A percentile compares a stretch with the other conserved stretches of the same genome.
Conservation (phyloP, 2,329 filamentous ascomycete species). For the Grosmannia serpens region DNA sequence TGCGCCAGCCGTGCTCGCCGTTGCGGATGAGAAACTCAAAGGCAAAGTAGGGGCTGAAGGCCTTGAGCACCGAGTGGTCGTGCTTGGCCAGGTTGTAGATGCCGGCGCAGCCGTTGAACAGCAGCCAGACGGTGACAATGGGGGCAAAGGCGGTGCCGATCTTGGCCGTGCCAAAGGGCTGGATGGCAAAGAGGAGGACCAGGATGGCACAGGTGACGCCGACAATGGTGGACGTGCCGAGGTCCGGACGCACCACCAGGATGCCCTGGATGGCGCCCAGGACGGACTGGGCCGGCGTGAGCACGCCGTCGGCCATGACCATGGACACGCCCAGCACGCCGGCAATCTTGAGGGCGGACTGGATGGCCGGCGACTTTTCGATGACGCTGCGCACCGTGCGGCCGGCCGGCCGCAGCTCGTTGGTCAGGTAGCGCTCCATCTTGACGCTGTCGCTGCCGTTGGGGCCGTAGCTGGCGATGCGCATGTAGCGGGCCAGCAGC, state of each 20-base stretch:
- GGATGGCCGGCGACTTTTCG: slow-evolving; percentile 42
- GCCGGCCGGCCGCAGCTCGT: slow-evolving; percentile 41
- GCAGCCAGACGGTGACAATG: slow-evolving; percentile 55
- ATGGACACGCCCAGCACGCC: slow-evolving; percentile 56
- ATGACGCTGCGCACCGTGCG: slow-evolving; percentile 42
- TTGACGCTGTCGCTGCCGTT: slow-evolving; percentile 41
- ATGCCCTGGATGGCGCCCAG: slow-evolving; percentile 57
- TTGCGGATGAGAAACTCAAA: slow-evolving; percentile 50
- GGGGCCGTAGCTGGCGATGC: slow-evolving; percentile 50
- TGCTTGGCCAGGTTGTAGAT: slow-evolving; percentile 48
- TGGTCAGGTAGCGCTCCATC: slow-evolving; percentile 46
- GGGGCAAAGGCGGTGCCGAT: slow-evolving; percentile 52
- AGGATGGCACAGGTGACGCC: slow-evolving; percentile 55
- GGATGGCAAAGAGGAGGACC: slow-evolving; percentile 49
- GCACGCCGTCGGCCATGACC: slow-evolving; percentile 51
- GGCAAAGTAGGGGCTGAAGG: slow-evolving; percentile 48
- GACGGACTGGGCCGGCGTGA: slow-evolving; percentile 60
- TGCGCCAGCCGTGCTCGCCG: slow-evolving; percentile 48
- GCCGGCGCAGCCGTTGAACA: slow-evolving; percentile 50
- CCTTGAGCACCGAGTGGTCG: slow-evolving; percentile 42
- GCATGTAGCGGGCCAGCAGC: slow-evolving; percentile 47
- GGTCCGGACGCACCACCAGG: slow-evolving; percentile 43
- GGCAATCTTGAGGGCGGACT: slow-evolving; percentile 44
- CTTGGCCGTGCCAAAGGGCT: slow-evolving; percentile 52
- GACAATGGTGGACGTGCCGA: slow-evolving; percentile 45